A percentile compares a stretch with the other conserved stretches of the same genome.
Evolutionary conservation across 2,329 filamentous ascomycete genomes (phyloP).

Genomic region (Hypoxylon sp.): DNA sequence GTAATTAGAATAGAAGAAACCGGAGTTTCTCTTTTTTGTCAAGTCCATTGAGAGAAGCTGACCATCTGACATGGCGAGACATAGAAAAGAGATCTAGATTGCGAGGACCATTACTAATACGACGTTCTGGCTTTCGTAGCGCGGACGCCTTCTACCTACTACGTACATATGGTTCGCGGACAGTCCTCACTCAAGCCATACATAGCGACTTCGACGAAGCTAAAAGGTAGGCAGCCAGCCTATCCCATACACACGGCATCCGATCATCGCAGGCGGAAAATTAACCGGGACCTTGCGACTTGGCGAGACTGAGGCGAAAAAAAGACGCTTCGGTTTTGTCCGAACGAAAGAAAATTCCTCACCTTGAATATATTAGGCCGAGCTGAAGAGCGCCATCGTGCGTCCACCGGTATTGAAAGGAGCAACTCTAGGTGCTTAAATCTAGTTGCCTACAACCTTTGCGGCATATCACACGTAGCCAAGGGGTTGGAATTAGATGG

Average conservation of each 20-base stretch:
- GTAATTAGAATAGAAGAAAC: no score
- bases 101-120: no score
- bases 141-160: no score
- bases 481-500: slow-evolving; percentile 2
- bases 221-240: slow-evolving; percentile 13
- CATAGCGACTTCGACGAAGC: slow-evolving; percentile 23
- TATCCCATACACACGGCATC: slow-evolving; percentile 11
- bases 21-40: no score
- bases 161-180: slow-evolving; percentile 21
- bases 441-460: slow-evolving; percentile 14
- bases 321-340: slow-evolving; percentile 26
- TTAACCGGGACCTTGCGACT: no score
- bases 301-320: no score
- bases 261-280: slow-evolving; percentile 15
- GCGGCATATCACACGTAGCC: slow-evolving; percentile 16
- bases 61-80: no score
- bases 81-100: no score
- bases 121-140: no score
- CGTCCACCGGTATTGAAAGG: slow-evolving; percentile 26
- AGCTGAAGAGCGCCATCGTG: slow-evolving; percentile 25
- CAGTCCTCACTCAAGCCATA: slow-evolving; percentile 22
- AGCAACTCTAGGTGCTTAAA: slow-evolving; percentile 13
- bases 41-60: no score
- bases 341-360: no score
- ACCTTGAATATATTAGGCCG: slow-evolving; percentile 12